Evolutionary conservation across 1,284 basidiomycete species (phyloP), one percentile per base, ranked within the genome.

Genomic region (Fomitopsis betulina): DNA sequence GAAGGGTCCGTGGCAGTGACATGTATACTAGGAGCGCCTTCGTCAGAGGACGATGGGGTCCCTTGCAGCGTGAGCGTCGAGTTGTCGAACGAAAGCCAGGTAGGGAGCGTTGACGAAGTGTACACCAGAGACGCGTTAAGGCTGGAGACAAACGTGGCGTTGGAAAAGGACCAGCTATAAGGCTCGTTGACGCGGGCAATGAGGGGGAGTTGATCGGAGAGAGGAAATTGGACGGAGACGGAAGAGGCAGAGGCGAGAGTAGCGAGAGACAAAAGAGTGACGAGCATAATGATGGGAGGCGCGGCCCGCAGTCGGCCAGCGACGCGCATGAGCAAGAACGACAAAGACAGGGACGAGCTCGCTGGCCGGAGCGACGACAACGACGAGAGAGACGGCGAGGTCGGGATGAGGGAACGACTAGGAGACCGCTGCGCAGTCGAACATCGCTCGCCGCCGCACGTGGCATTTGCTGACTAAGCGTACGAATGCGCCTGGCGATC

Each of bases 51-150:
- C 5, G 76, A 62, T 19, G 91, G 89, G 3, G 76, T 83, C 13
- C 91, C 90, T 56, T 72, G 68, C 58, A 93, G 77, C 0, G 79
- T 80, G 30, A 67, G 70, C 0, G 79, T 76, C 13, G 65, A 61
- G 33, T 79, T 67, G 68, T 92, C 79, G 67, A 92, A 91, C 13
- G 74, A 70, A 55, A 89, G 78, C 89, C 90, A 93, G 15, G 66
- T 55, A 5, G 89, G 87, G 32, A 90, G 73, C 38, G 72, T 61
- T 15, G 76, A 77, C 0, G 78, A 76, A 4, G 80, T 74, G 65
- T 83, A 85, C 33, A 58, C 67, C 49, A 86, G 66, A 6, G 67
- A 64, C 50, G 71, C 53, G 49, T 77, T 77, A 55, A 75, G 68
- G 23, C 75, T 62, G n/a, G 80, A 81, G 23, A 70, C 67, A 69